Evolutionary conservation across 1,284 basidiomycete genomes (phyloP).

Genomic region (Pseudozyma thailandica): DNA sequence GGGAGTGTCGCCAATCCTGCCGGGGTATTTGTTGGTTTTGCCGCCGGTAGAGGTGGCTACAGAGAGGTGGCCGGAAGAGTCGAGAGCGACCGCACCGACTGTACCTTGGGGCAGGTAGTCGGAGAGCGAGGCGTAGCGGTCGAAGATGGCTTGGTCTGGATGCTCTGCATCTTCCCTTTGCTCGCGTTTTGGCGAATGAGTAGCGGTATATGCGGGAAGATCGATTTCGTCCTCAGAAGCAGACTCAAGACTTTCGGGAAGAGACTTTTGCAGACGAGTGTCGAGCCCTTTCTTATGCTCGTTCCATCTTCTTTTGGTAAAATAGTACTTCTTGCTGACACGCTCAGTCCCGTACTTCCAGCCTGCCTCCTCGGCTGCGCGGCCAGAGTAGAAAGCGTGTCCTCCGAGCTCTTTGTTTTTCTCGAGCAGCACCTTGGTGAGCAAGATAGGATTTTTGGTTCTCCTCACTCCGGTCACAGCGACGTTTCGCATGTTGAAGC

Average conservation of each 20-base stretch:
- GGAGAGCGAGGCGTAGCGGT: conserved; percentile 65
- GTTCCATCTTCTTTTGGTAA: conserved; percentile 36
- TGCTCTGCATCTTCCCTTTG: neutral
- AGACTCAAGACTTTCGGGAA: too few species aligned
- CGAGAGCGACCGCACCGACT: conserved; percentile 83
- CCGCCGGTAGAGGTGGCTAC: conserved; percentile 82
- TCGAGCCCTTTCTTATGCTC: conserved; percentile 40
- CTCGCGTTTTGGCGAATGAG: neutral
- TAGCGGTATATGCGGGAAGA: conserved; percentile 12
- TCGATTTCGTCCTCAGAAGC: neutral
- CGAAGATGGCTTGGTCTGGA: conserved; percentile 22
- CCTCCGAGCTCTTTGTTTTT: conserved; percentile 72
- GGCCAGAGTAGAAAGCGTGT: conserved; percentile 78
- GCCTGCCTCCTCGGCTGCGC: conserved; percentile 75
- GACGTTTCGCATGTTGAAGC: conserved; percentile 66
- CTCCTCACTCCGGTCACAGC: conserved; percentile 76
- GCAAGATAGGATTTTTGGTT: conserved; percentile 78
- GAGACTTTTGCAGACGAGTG: neutral
- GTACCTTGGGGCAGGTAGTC: conserved; percentile 79
- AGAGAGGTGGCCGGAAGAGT: conserved; percentile 78
- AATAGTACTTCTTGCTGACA: conserved; percentile 35
- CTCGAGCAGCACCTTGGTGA: conserved; percentile 78
- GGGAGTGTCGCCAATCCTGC: conserved; percentile 83
- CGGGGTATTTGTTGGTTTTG: conserved; percentile 81
- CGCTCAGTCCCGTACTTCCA: conserved; percentile 30